Percentiles rank a stretch among this genome's conserved stretches.
Evolutionary conservation across 129 eudicot genomes (phyloP).

Genomic region (Flaveria sonorensis): DNA sequence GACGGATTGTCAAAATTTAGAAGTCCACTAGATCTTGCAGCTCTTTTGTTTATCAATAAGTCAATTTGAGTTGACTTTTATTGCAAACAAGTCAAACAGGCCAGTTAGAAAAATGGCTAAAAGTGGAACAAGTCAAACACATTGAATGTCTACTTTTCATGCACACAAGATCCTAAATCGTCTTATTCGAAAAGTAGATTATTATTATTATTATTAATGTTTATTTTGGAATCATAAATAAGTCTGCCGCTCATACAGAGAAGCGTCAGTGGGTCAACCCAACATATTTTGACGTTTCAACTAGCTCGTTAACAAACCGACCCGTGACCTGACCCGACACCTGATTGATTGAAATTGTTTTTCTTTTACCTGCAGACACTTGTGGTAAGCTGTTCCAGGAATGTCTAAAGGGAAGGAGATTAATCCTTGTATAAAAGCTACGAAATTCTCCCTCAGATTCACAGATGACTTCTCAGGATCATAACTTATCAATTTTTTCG

Average conservation of each 20-base stretch:
- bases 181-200: not conserved
- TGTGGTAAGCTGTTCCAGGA: slow-evolving; percentile 97
- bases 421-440: slow-evolving; percentile 80
- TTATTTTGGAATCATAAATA: not conserved
- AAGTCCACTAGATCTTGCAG: not conserved
- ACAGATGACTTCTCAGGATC: slow-evolving; percentile 71
- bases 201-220: not conserved
- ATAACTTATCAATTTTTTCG: slow-evolving; percentile 82
- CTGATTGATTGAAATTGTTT: slow-evolving; percentile 15
- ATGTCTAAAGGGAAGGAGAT: slow-evolving; percentile 87
- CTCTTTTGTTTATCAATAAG: not conserved
- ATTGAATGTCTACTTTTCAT: not conserved
- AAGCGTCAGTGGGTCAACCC: too few relatives aligned
- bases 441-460: slow-evolving; percentile 76
- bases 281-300: not conserved
- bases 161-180: not conserved
- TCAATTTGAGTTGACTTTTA: not conserved
- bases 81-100: not conserved
- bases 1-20: not conserved
- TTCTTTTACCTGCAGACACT: slow-evolving; percentile 70
- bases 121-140: not conserved
- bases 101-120: not conserved
- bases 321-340: not conserved
- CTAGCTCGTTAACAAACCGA: not conserved
- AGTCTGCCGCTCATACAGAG: too few relatives aligned